Base-by-base conservation (phyloP, 2,329 filamentous ascomycete genomes). In the Ophiostoma novo-ulmi region DNA sequence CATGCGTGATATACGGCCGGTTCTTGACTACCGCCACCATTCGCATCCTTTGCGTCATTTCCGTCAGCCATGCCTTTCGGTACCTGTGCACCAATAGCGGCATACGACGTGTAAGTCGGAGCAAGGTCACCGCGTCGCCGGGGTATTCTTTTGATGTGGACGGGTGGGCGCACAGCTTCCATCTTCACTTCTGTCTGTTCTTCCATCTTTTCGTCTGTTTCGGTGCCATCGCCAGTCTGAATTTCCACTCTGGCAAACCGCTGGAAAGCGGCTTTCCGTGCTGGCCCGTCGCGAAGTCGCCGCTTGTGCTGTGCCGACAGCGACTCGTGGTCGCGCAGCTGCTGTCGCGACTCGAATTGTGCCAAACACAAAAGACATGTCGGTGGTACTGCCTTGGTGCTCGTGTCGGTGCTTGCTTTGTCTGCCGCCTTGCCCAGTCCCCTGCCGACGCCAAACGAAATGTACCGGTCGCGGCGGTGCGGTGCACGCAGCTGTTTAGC, bases 291-390 rank as follows among this genome's bases (percentile, higher is more conserved):
- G 35, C 72, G 74, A 70, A 75, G 58, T 41, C 63, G 68, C 52
- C 66, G 68, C 22, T 75, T 72, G 71, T 79, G 76, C 38, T 71
- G 72, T 10, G 72, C 63, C 35, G 74, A 75, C 52, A 75, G 73
- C 10, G 77, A 73, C 44, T 77, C 77, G 66, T 74, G 74, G 44
- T 76, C 74, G 35, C 74, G 72, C 52, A 78, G 75, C 44, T 73
- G 69, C 69, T 76, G 82, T 7, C 82, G 79, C 0, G 81, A 81
- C 69, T 85, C 85, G 74, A 89, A 88, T 73, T 85, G 81, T 36
- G 85, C 83, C 75, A 84, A 83, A 76, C 88, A 90, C n/a, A 89
- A 80, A 69, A 88, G 84, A 75, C 88, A 90, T 3, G 68, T 72
- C 14, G 68, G 68, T 13, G 68, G 67, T 8, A 67, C 31, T 1